phyloP scores from a whole-genome alignment of 2,329 filamentous ascomycete genomes.

The Aulographum hederae region DNA sequence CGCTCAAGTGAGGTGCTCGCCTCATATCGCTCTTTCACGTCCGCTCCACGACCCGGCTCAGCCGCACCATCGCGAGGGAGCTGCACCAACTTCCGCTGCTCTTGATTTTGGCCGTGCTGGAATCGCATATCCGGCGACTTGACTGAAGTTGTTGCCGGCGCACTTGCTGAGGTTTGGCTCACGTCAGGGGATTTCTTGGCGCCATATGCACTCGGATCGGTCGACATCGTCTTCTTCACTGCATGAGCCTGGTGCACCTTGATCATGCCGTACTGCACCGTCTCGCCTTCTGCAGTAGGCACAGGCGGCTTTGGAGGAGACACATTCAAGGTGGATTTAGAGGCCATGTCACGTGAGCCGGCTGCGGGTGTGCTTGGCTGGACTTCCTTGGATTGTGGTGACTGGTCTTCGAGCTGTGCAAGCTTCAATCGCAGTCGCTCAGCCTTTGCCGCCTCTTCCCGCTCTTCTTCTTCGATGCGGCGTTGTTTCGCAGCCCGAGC shows the following conservation, averaged over 20 bases:
- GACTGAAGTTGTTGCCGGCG: too few relatives aligned
- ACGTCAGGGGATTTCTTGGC: too few relatives aligned
- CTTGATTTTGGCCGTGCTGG: too few relatives aligned
- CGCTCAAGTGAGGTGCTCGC: too few relatives aligned
- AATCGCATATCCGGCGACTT: too few relatives aligned
- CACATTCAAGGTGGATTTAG: conserved; percentile 7
- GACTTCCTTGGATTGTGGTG: conserved; percentile 13
- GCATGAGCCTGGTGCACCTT: conserved; percentile 39
- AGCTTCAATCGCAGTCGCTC: conserved; percentile 57
- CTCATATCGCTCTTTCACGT: too few relatives aligned
- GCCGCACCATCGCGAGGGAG: too few relatives aligned
- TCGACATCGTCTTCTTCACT: conserved; percentile 18
- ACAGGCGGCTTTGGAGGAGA: conserved; percentile 39
- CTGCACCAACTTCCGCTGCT: too few relatives aligned
- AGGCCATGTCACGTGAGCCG: conserved; percentile 27
- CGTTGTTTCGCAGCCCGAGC: conserved; percentile 52
- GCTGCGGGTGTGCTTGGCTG: conserved; percentile 23
- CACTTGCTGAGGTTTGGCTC: too few relatives aligned
- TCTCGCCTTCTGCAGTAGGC: conserved; percentile 32
- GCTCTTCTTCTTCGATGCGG: conserved; percentile 42
- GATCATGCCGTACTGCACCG: conserved; percentile 44
- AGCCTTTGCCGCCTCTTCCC: conserved; percentile 52
- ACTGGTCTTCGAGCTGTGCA: conserved; percentile 37
- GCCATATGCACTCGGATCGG: too few relatives aligned
- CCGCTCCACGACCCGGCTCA: too few relatives aligned